Percentiles rank a stretch among this genome's conserved stretches.
Evolutionary conservation across 306 rosid species (phyloP).

Genomic region (Cicer yamashitae): DNA sequence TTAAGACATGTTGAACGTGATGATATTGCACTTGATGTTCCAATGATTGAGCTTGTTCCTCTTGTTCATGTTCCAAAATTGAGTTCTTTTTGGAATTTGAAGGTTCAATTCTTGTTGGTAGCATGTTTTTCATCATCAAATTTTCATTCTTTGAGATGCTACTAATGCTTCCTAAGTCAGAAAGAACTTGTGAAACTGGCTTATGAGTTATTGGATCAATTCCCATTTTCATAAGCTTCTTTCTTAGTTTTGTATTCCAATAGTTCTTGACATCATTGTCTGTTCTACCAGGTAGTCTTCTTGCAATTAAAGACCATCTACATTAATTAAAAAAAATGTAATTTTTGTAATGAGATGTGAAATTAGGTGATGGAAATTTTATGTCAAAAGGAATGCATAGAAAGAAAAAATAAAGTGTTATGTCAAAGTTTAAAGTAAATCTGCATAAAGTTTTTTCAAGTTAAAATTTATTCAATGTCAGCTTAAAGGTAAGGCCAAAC

Average conservation of each 20-base stretch:
- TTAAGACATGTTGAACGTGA: conserved; percentile 50
- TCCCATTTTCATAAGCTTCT: conserved; percentile 87
- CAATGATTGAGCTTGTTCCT: conserved; percentile 45
- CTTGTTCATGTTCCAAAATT: conserved; percentile 44
- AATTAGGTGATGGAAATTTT: neutral
- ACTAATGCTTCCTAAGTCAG: conserved; percentile 76
- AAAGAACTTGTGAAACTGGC: conserved; percentile 76
- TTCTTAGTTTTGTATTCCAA: conserved; percentile 94
- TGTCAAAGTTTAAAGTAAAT: conserved; percentile 17
- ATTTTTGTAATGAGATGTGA: conserved; percentile 24
- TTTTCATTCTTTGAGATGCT: conserved; percentile 39
- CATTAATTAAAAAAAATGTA: conserved; percentile 8
- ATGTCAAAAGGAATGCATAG: too few species aligned
- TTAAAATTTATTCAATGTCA: neutral
- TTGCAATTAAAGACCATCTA: conserved; percentile 94
- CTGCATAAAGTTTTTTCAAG: neutral
- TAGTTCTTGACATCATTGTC: conserved; percentile 96
- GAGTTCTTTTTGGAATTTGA: conserved; percentile 26
- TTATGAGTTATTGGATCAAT: conserved; percentile 93
- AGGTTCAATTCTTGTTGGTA: conserved; percentile 45
- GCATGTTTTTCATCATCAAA: conserved; percentile 24
- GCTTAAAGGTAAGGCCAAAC: too few species aligned
- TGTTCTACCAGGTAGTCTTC: conserved; percentile 83
- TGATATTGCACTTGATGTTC: conserved; percentile 43
- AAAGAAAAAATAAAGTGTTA: neutral